Percentiles rank a stretch among this genome's conserved stretches.
These are phyloP conservation scores for Zygoascus meyerae DNA, from an alignment of 1,139 yeast genomes.

Conservation along the genomic window DNA sequence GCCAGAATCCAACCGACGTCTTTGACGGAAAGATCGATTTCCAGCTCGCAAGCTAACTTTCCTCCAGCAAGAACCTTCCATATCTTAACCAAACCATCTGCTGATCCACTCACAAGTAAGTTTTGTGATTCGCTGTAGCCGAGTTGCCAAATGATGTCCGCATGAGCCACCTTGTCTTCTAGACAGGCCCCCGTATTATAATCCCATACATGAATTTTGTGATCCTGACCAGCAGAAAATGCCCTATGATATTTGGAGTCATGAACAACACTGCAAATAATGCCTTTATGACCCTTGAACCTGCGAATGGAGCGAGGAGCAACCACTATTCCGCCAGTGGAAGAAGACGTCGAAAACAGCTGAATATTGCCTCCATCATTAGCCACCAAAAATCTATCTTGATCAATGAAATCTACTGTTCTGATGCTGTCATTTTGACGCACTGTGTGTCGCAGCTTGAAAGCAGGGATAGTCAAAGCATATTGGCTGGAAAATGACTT, in stretches of 20 bases:
- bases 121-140: slow-evolving; percentile 21
- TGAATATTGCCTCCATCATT: slow-evolving; percentile 23
- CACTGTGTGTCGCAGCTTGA: slow-evolving; percentile 6
- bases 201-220: slow-evolving; percentile 14
- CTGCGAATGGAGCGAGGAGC: slow-evolving; percentile 12
- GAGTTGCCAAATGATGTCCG: slow-evolving; percentile 21
- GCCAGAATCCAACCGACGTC: slow-evolving; percentile 13
- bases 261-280: slow-evolving; percentile 21
- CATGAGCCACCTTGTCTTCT: slow-evolving; percentile 20
- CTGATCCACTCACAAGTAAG: slow-evolving; percentile 24
- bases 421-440: slow-evolving; percentile 14
- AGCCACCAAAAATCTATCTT: slow-evolving; percentile 19
- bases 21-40: slow-evolving; percentile 10
- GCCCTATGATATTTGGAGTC: slow-evolving; percentile 18
- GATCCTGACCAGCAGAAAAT: slow-evolving; percentile 25
- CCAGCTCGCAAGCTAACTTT: slow-evolving; percentile 6
- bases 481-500: not conserved
- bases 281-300: slow-evolving; percentile 23
- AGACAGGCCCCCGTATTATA: slow-evolving; percentile 10
- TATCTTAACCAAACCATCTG: slow-evolving; percentile 26
- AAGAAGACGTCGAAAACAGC: slow-evolving; percentile 13
- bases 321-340: slow-evolving; percentile 5
- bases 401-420: slow-evolving; percentile 15
- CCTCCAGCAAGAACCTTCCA: slow-evolving; percentile 21
- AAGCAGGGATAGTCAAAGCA: not conserved